Conservation (phyloP, 208 protist genomes). For the Trypanosoma scelopori region DNA sequence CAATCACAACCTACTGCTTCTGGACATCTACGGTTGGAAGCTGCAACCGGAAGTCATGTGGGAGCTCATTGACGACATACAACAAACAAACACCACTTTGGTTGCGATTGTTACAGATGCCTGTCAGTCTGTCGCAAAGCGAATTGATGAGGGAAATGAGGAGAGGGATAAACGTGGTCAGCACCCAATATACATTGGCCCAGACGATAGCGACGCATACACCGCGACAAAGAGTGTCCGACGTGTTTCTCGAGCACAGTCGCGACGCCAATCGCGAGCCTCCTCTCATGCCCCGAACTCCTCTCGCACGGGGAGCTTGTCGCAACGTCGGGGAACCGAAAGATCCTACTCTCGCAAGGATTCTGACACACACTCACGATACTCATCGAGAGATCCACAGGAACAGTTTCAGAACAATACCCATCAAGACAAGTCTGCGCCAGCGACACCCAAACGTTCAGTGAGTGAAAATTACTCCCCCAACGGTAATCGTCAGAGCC, state of each 20-base stretch:
- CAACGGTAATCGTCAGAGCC: too few relatives aligned
- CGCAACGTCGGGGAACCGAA: conserved; percentile 4
- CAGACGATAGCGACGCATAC: conserved; percentile 85
- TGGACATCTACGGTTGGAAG: conserved; percentile 89
- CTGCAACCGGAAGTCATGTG: conserved; percentile 36
- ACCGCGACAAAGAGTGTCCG: conserved; percentile 78
- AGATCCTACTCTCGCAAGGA: conserved; percentile 11
- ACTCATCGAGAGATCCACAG: conserved; percentile 7
- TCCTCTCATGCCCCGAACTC: conserved; percentile 20
- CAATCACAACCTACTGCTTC: conserved; percentile 70
- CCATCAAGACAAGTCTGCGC: neutral
- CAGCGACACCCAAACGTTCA: neutral
- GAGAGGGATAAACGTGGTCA: conserved; percentile 53
- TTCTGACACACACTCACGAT: conserved; percentile 12
- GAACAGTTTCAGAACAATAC: neutral
- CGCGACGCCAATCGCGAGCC: conserved; percentile 60
- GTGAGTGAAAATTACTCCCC: neutral
- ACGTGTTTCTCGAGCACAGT: conserved; percentile 75
- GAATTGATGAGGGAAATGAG: conserved; percentile 64
- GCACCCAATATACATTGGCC: conserved; percentile 80
- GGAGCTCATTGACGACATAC: conserved; percentile 43
- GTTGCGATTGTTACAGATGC: conserved; percentile 80
- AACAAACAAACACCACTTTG: conserved; percentile 49
- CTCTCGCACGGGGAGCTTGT: conserved; percentile 26
- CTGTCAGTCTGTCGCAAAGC: conserved; percentile 53